These are phyloP conservation scores for Eucalyptus viminalis DNA, from an alignment of 345 rosid genomes.

Conservation along the genomic window DNA sequence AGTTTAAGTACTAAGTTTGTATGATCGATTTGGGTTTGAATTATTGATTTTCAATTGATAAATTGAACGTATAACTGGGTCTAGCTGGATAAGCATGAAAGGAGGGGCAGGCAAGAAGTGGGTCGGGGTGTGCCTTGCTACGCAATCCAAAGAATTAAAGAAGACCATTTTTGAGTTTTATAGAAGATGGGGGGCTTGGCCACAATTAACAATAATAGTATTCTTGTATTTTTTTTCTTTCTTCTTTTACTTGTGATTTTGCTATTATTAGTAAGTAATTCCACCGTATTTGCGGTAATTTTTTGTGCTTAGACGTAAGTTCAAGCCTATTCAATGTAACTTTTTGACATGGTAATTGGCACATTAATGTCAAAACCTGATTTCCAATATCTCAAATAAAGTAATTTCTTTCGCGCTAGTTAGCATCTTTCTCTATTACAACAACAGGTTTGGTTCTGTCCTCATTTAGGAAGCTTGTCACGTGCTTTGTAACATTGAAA, in stretches of 20 bases:
- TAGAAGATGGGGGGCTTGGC: neutral
- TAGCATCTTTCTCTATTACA: neutral
- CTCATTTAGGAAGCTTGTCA: neutral
- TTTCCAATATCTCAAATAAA: neutral
- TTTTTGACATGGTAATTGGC: neutral
- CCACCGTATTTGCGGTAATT: neutral
- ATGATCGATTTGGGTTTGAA: neutral
- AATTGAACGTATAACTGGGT: neutral
- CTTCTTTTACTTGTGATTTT: neutral
- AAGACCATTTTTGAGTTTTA: too few relatives aligned
- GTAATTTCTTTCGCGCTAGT: too few relatives aligned
- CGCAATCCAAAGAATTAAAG: too few relatives aligned
- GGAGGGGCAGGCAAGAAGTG: too few relatives aligned
- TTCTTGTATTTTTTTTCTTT: neutral
- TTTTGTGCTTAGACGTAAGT: neutral
- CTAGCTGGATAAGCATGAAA: too few relatives aligned
- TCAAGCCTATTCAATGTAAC: neutral
- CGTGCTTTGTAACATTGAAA: neutral
- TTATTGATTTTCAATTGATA: neutral
- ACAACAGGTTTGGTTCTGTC: neutral
- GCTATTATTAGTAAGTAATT: neutral
- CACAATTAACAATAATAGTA: too few relatives aligned
- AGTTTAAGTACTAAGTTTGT: neutral
- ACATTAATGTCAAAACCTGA: neutral
- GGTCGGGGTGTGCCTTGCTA: too few relatives aligned